Percentiles rank a stretch among this genome's conserved stretches.
phyloP scores from a whole-genome alignment of 2,329 filamentous ascomycete species.

The Exophiala mesophila region DNA sequence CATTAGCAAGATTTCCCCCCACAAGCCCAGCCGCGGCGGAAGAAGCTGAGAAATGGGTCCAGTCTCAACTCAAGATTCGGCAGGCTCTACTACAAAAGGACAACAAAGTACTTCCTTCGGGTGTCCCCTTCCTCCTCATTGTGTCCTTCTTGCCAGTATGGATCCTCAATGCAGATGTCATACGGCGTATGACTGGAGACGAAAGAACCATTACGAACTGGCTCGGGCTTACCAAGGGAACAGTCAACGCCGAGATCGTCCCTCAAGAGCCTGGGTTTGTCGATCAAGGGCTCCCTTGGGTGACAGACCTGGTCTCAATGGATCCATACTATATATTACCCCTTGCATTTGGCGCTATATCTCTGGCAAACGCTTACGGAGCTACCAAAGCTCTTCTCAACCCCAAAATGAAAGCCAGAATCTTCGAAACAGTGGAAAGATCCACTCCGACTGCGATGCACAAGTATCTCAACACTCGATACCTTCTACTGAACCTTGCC shows the following conservation, averaged over 20 bases:
- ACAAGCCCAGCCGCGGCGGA: slow-evolving; percentile 8
- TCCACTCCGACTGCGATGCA: too few species aligned
- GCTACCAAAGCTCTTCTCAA: slow-evolving; percentile 2
- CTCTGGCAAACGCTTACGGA: slow-evolving; percentile 12
- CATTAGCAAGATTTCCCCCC: slow-evolving; percentile 8
- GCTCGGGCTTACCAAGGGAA: slow-evolving; percentile 10
- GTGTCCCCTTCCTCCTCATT: slow-evolving; percentile 3
- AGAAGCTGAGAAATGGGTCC: slow-evolving; percentile 16
- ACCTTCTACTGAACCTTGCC: slow-evolving; percentile 5
- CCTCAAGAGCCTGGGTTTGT: slow-evolving; percentile 47
- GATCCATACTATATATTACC: slow-evolving; percentile 19
- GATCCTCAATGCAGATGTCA: slow-evolving; percentile 17
- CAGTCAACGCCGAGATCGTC: slow-evolving; percentile 25
- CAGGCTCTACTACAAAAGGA: slow-evolving; percentile 25
- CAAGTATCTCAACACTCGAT: neutral
- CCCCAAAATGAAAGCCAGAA: slow-evolving; percentile 2
- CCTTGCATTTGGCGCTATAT: slow-evolving; percentile 11
- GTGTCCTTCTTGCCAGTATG: slow-evolving; percentile 20
- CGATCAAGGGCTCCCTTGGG: slow-evolving; percentile 58
- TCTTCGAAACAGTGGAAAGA: neutral
- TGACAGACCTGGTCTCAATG: slow-evolving; percentile 46
- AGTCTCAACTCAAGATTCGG: slow-evolving; percentile 11
- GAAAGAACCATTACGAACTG: slow-evolving; percentile 10
- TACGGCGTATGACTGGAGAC: slow-evolving; percentile 19
- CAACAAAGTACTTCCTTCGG: slow-evolving; percentile 3